Conservation (phyloP, 495 filamentous ascomycete species). For the Penicillium egyptiacum region DNA sequence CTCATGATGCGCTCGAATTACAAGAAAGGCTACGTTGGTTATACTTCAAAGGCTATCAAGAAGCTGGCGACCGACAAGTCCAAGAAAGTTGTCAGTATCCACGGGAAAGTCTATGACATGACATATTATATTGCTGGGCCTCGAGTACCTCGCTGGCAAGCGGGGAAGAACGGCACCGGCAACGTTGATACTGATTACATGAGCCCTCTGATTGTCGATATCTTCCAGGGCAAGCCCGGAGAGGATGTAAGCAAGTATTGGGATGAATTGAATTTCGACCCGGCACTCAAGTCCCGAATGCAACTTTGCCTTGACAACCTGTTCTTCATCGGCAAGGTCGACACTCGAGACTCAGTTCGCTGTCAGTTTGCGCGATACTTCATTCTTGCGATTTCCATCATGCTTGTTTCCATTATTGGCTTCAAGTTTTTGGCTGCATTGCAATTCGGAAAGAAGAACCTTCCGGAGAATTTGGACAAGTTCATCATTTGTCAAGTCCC, state of each 20-base stretch:
- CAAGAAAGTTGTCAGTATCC: slow-evolving; percentile 73
- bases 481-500: slow-evolving; percentile 98
- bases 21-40: slow-evolving; percentile 87
- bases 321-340: slow-evolving; percentile 90
- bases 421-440: slow-evolving; percentile 98
- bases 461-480: slow-evolving; percentile 95
- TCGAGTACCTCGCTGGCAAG: slow-evolving; percentile 56
- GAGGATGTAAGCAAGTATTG: slow-evolving; percentile 82
- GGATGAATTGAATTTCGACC: slow-evolving; percentile 61
- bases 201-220: slow-evolving; percentile 66
- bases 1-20: slow-evolving; percentile 70
- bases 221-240: slow-evolving; percentile 77
- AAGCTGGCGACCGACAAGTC: slow-evolving; percentile 61
- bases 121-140: slow-evolving; percentile 82
- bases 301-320: slow-evolving; percentile 87
- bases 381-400: slow-evolving; percentile 81
- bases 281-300: slow-evolving; percentile 62
- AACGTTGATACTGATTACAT: slow-evolving; percentile 76
- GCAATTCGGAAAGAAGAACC: slow-evolving; percentile 87
- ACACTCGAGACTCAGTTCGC: slow-evolving; percentile 82
- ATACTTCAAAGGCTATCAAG: slow-evolving; percentile 72
- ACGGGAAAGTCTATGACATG: slow-evolving; percentile 84
- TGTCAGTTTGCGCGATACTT: slow-evolving; percentile 92
- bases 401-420: slow-evolving; percentile 76
- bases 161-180: slow-evolving; percentile 48